Evolutionary conservation across 495 filamentous ascomycete species (phyloP), one percentile per base, ranked within the genome.

Genomic region (Penicillium waksmanii): DNA sequence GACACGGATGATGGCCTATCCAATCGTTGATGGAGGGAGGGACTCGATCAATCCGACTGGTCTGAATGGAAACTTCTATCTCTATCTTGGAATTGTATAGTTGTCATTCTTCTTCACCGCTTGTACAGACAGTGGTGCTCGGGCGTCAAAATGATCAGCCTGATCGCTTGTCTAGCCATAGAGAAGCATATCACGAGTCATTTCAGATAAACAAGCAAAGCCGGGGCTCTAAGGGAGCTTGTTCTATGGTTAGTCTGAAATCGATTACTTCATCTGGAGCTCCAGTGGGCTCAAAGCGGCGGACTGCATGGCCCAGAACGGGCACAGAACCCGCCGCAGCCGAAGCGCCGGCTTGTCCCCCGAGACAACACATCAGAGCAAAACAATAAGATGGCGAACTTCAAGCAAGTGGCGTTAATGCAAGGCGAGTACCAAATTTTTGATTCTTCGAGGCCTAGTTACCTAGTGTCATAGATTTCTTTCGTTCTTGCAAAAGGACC

Each of bases 331-430:
- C 46, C 46, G 46, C 46, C 46, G 13, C 46, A 11, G 23, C 19
- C 42, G n/a, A 44, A 44, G 46, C 46, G 23, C 23, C 46, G 46
- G 46, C 46, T 48, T 23, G 9, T 19, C 7, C 12, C 12, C 42
- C 46, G 46, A 48, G 46, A 23, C 46, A 48, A 48, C 46, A 27
- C 46, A 48, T 48, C 46, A 27, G 15, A 19, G 19, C 46, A 27
- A 5, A 31, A 31, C 3, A 27, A 48, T 31, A 44, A 44, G 42
- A 44, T 44, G 42, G 42, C 42, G 6, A 44, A 44, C 5, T 44
- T 19, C 17, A 31, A 40, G 15, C 42, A 44, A 19, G 42, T 44
- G 42, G 42, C 42, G 42, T 44, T 44, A 44, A 44, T 44, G 42
- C 15, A 19, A 44, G 8, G 17, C 2, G n/a, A 19, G 42, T 44